Evolutionary conservation across 768 basidiomycete genomes (phyloP), one percentile per base, ranked within the genome.

Genomic region (Kwoniella sp.): DNA sequence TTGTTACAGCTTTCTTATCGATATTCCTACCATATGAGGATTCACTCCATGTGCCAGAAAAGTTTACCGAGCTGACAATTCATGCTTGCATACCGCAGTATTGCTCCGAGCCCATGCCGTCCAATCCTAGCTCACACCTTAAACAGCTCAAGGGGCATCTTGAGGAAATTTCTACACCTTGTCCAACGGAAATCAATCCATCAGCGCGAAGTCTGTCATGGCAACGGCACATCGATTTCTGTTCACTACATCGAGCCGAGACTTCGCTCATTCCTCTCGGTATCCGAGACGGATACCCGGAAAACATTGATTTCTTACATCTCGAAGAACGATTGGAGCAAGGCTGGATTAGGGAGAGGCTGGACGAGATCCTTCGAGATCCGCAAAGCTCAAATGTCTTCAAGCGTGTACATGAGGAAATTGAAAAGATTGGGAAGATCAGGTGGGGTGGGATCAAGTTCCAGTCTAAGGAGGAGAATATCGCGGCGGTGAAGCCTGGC

Each of bases 181-280:
- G 36, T 21, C 61, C 60, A 7, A 68, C 53, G 5, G 17, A 48
- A 3, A 15, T 9, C 8, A 69, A 71, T 37, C 57, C 67, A 24
- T 22, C 57, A 5, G 60, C 67, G 1, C 55, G 68, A 36, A 36
- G 47, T 15, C 30, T 69, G 8, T 22, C 64, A 12, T 73, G 70
- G 68, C 55, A 64, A 12, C 57, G 63, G 44, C 48, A 66, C 13
- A 61, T 71, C 58, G 72, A 73, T 17, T 72, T 73, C 37, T 79
- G 78, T 61, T 8, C 53, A 3, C 58, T 58, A 27, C 78, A 79
- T 51, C 57, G 66, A 24, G 70, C 70, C 17, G 69, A 76, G 51
- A 66, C 65, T 0, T 64, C 58, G 1, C 37, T 68, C 52, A 71
- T 79, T 46, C 76, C 76, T 8, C 53, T 70, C 12, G 78, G 76